Conservation (phyloP, 352 stramenopile species). For the Blastocystis sp. region DNA sequence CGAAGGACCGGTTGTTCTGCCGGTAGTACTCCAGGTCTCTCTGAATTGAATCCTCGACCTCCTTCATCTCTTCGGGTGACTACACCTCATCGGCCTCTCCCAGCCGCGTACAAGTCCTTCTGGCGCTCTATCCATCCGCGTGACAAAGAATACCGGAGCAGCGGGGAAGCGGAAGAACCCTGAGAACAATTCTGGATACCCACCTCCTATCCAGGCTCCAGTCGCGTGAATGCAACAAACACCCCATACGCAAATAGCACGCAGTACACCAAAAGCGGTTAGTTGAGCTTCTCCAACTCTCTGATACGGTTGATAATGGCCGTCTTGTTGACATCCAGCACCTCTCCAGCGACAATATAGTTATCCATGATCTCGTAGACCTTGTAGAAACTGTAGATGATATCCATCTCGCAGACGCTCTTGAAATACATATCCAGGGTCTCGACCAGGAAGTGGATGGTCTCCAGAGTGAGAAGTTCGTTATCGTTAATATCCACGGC, state of each 20-base stretch:
- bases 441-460: slow-evolving; percentile 97
- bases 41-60: not conserved
- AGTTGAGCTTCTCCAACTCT: slow-evolving; percentile 86
- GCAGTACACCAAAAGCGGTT: not conserved
- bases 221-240: too few relatives aligned
- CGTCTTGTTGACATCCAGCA: slow-evolving; percentile 88
- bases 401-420: slow-evolving; percentile 97
- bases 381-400: slow-evolving; percentile 93
- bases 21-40: slow-evolving; percentile 44
- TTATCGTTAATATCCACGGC: slow-evolving; percentile 89
- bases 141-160: too few relatives aligned
- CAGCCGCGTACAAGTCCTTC: not conserved
- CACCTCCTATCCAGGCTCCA: too few relatives aligned
- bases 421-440: slow-evolving; percentile 95
- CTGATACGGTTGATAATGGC: slow-evolving; percentile 89
- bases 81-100: not conserved
- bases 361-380: slow-evolving; percentile 92
- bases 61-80: not conserved
- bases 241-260: not conserved
- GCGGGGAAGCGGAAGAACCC: not conserved
- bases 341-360: slow-evolving; percentile 90
- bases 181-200: not conserved
- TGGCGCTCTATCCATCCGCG: not conserved
- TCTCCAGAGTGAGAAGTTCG: slow-evolving; percentile 95
- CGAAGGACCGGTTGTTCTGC: slow-evolving; percentile 4